Percentiles rank a stretch among this genome's conserved stretches.
Evolutionary conservation across 768 basidiomycete species (phyloP).

Genomic region (Ramaria rubella): DNA sequence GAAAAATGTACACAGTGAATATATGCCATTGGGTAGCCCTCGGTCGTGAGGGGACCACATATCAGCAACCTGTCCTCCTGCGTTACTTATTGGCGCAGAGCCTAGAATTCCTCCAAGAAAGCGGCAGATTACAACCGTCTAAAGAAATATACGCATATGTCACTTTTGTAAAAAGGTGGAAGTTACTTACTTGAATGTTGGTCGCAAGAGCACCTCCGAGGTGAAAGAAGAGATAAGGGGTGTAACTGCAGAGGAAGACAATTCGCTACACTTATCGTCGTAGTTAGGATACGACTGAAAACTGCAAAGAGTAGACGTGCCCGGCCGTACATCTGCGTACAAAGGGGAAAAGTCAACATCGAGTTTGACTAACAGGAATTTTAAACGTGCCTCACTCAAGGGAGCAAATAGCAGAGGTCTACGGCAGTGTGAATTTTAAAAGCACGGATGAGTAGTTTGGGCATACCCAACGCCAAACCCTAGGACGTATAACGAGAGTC

Average conservation of each 20-base stretch:
- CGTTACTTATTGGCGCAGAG: conserved; percentile 48
- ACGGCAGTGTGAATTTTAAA: neutral
- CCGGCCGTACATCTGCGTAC: conserved; percentile 43
- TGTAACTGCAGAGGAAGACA: conserved; percentile 48
- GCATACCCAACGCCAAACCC: conserved; percentile 54
- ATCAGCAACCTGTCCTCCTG: conserved; percentile 51
- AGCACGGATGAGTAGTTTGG: neutral
- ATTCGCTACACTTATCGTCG: conserved; percentile 44
- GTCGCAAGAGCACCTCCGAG: conserved; percentile 45
- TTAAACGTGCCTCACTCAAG: conserved; percentile 43
- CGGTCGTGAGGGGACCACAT: conserved; percentile 56
- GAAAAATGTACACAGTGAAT: conserved; percentile 49
- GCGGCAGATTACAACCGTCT: conserved; percentile 6
- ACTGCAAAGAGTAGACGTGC: conserved; percentile 26
- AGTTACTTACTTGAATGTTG: conserved; percentile 40
- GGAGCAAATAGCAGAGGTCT: conserved; percentile 51
- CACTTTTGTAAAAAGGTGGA: conserved; percentile 45
- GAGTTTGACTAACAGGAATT: conserved; percentile 8
- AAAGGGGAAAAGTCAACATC: conserved; percentile 7
- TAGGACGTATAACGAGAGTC: conserved; percentile 56
- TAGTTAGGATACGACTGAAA: neutral
- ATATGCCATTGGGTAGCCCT: conserved; percentile 51
- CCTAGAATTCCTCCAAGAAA: conserved; percentile 6
- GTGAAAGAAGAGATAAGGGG: conserved; percentile 46
- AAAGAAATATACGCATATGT: conserved; percentile 43